Percentiles rank a stretch among this genome's conserved stretches.
These are phyloP conservation scores for Sporothrix pallida DNA, from an alignment of 2,329 filamentous ascomycete genomes.

Conservation along the genomic window DNA sequence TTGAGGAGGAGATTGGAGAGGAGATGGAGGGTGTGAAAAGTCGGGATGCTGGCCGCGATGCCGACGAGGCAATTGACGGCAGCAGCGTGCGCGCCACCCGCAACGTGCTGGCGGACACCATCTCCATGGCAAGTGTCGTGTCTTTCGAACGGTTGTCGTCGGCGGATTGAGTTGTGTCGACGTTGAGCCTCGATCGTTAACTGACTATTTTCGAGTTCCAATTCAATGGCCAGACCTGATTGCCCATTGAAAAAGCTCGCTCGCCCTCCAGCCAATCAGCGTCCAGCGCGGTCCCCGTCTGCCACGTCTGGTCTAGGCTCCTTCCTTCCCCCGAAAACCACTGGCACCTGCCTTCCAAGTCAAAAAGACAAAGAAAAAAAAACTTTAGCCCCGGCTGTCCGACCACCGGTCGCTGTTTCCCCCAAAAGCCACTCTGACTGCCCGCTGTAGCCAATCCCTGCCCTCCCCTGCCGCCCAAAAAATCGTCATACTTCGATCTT, in stretches of 20 bases:
- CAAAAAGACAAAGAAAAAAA: constrained; percentile 11
- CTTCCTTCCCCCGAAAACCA: constrained; percentile 10
- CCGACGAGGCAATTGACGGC: constrained; percentile 42
- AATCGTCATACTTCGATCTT: constrained; percentile 32
- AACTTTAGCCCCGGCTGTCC: constrained; percentile 28
- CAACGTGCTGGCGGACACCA: constrained; percentile 50
- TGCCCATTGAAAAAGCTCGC: constrained; percentile 28
- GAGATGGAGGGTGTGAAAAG: not conserved
- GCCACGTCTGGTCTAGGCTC: not conserved
- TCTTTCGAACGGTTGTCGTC: not conserved
- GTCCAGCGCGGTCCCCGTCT: constrained; percentile 6
- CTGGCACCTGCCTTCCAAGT: constrained; percentile 10
- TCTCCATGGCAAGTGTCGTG: constrained; percentile 50
- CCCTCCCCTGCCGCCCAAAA: constrained; percentile 20
- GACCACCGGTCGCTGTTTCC: constrained; percentile 24
- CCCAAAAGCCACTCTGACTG: constrained; percentile 13
- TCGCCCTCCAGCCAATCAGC: constrained; percentile 27
- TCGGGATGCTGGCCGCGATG: constrained; percentile 21
- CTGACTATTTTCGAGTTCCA: not conserved
- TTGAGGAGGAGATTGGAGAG: constrained; percentile 1
- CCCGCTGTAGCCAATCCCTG: constrained; percentile 32
- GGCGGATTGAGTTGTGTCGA: not conserved
- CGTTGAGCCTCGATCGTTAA: not conserved
- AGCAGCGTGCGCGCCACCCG: constrained; percentile 51
- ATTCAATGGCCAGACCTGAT: constrained; percentile 10